These are phyloP conservation scores for Ceratobasidium sp. DNA, from an alignment of 1,284 basidiomycete genomes.

Conservation along the genomic window DNA sequence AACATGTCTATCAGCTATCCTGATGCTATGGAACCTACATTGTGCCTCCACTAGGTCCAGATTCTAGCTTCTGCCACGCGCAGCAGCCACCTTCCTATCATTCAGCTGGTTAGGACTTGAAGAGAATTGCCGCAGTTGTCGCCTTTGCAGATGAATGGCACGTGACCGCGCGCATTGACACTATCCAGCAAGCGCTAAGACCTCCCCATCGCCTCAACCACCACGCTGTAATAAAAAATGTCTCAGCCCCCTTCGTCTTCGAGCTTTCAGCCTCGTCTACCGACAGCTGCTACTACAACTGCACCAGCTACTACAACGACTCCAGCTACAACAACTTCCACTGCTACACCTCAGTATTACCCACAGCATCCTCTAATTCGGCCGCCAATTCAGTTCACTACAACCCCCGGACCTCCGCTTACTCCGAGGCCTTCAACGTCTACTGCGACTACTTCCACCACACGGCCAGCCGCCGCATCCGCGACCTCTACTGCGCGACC, in stretches of 20 bases:
- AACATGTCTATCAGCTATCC: neutral
- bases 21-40: no score
- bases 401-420: slow-evolving; percentile 35
- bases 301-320: neutral
- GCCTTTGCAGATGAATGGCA: no score
- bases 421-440: slow-evolving; percentile 15
- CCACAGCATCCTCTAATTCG: slow-evolving; percentile 27
- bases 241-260: slow-evolving; percentile 13
- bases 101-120: no score
- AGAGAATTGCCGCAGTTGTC: no score
- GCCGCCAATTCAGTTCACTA: slow-evolving; percentile 33
- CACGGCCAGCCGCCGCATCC: slow-evolving; percentile 23
- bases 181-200: no score
- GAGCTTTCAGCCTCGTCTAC: slow-evolving; percentile 11
- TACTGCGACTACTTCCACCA: slow-evolving; percentile 6
- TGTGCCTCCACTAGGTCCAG: no score
- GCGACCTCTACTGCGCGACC: slow-evolving; percentile 14
- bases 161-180: no score
- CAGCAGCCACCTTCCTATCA: no score
- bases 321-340: slow-evolving; percentile 6
- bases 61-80: no score
- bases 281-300: slow-evolving; percentile 19
- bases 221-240: no score
- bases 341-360: slow-evolving; percentile 31
- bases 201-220: no score